Evolutionary conservation across 495 filamentous ascomycete genomes (phyloP), one percentile per base, ranked within the genome.

Genomic region (Xylaria cubensis): DNA sequence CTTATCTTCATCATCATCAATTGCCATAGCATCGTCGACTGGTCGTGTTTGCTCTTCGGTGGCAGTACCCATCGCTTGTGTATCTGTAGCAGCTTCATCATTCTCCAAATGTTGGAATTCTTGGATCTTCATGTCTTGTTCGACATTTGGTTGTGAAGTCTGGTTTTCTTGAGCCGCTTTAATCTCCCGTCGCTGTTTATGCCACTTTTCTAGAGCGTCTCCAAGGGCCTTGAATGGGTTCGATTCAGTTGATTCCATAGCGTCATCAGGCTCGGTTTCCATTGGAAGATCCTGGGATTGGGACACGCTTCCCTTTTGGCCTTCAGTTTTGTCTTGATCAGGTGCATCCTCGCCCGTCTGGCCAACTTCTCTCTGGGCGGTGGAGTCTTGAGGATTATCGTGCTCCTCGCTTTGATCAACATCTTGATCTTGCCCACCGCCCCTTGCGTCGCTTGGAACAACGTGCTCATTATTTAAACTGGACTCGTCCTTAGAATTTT

Each of bases 81-180:
- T 89, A 79, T 98, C 95, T 15, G 91, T 89, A 59, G 89, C 83
- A 53, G 91, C 88, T 55, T 94, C 88, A 66, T 97, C 92, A 74
- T 97, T 90, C 71, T 90, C 91, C 12, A 99, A 85, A 80, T 99
- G 95, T 76, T 98, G 93, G 78, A 97, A 97, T 74, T 97, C 93
- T 17, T 80, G 80, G 75, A 85, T 92, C 55, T 93, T 88, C 24
- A 86, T 84, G 61, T 93, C 89, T 69, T 88, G 80, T 46, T 76
- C 77, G 13, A 70, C 68, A 72, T 80, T 67, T 36, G 74, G 65
- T 51, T 86, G 80, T 70, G 87, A 83, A 2, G 90, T 83, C 51
- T 91, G 85, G 59, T 92, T 86, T 64, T 93, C 84, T 46, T 88
- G 85, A 12, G 92, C 86, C 67, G 92, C 86, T 73, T 88, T 82